These are phyloP conservation scores for Penicillium waksmanii DNA, from an alignment of 495 filamentous ascomycete species.

Conservation along the genomic window DNA sequence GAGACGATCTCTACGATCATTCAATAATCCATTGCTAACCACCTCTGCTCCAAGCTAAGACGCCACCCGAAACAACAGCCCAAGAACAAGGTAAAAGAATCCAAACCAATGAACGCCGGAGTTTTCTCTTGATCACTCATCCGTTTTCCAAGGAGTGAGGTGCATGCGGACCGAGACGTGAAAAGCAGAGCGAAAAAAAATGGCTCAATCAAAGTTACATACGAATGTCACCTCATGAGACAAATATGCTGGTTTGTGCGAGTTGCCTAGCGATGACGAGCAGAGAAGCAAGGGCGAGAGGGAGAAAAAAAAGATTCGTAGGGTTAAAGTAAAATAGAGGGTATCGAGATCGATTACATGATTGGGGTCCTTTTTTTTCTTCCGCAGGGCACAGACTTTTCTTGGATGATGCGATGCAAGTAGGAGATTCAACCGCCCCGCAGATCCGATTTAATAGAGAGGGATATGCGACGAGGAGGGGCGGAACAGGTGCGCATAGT, in stretches of 20 bases:
- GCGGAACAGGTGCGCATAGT: slow-evolving; percentile 20
- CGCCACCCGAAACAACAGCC: slow-evolving; percentile 25
- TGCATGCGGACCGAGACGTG: not conserved
- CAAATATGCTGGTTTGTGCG: slow-evolving; percentile 4
- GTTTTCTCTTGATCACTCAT: slow-evolving; percentile 22
- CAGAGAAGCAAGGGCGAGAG: slow-evolving; percentile 33
- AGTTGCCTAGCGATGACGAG: slow-evolving; percentile 17
- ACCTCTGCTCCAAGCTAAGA: slow-evolving; percentile 22
- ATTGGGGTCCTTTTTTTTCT: slow-evolving; percentile 10
- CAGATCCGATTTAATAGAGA: slow-evolving; percentile 9
- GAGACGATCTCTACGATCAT: slow-evolving; percentile 4
- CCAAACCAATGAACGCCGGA: slow-evolving; percentile 28
- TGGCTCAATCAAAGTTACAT: slow-evolving; percentile 15
- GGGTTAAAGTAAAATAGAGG: slow-evolving; percentile 22
- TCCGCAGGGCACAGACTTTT: slow-evolving; percentile 1
- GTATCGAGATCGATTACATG: slow-evolving; percentile 37
- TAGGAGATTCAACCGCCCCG: slow-evolving; percentile 20
- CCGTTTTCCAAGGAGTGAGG: slow-evolving; percentile 1
- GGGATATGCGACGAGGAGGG: slow-evolving; percentile 23
- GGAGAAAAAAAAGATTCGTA: slow-evolving; percentile 11
- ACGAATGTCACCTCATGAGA: slow-evolving; percentile 19
- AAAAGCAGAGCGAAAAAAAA: not conserved
- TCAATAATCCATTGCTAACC: slow-evolving; percentile 24
- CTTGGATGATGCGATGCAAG: slow-evolving; percentile 15
- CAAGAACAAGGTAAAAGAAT: slow-evolving; percentile 16